A percentile compares a stretch with the other conserved stretches of the same genome.
Evolutionary conservation across 345 rosid genomes (phyloP).

Genomic region (Hibiscus tridactylites): DNA sequence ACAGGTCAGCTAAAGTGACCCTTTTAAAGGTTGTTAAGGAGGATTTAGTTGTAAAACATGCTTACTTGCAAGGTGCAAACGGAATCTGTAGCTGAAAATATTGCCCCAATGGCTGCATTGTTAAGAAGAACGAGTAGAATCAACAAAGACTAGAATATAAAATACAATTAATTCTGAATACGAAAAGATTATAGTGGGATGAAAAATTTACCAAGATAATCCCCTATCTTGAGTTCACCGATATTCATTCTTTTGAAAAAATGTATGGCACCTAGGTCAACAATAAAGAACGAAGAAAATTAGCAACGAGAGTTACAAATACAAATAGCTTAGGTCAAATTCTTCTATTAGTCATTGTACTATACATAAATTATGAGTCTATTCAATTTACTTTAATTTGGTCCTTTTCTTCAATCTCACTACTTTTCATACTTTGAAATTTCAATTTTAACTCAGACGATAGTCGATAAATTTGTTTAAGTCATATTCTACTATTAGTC

Average conservation of each 20-base stretch:
- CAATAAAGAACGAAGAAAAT: background rate
- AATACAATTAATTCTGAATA: background rate
- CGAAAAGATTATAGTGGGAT: background rate
- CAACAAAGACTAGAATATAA: slow-evolving; percentile 2
- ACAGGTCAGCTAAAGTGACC: background rate
- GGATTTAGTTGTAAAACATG: background rate
- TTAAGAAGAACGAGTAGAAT: slow-evolving; percentile 8
- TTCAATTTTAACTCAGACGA: too few species aligned
- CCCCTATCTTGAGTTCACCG: slow-evolving; percentile 53
- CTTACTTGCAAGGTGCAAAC: slow-evolving; percentile 94
- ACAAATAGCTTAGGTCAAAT: background rate
- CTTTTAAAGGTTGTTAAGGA: slow-evolving; percentile 5
- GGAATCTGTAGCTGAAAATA: slow-evolving; percentile 96
- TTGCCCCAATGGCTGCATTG: slow-evolving; percentile 82
- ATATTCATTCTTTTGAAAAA: slow-evolving; percentile 67
- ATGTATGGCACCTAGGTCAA: slow-evolving; percentile 54
- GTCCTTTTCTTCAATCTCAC: too few species aligned
- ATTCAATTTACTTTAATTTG: too few species aligned
- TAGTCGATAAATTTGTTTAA: too few species aligned
- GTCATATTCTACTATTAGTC: too few species aligned
- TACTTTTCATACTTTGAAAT: too few species aligned
- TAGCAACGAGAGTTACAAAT: background rate
- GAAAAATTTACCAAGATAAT: slow-evolving; percentile 63
- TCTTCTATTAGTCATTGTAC: too few species aligned
- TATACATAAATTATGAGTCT: too few species aligned